Evolutionary conservation across 257 asterid genomes (phyloP).

Genomic region (Solanum paucissectum): DNA sequence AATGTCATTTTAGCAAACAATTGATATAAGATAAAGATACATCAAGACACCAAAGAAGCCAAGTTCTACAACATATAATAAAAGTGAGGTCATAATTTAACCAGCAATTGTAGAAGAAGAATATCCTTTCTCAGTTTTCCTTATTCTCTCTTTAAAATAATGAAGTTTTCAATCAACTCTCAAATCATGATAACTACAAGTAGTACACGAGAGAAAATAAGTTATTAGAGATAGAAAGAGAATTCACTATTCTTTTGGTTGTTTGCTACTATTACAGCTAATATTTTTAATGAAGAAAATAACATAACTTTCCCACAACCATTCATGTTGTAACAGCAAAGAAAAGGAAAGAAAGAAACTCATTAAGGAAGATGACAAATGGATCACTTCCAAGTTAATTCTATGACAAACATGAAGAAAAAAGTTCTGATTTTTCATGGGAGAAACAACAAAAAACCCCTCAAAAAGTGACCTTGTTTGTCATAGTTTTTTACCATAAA

Average conservation of each 20-base stretch:
- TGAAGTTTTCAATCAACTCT: not conserved
- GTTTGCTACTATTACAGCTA: not conserved
- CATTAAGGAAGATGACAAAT: not conserved
- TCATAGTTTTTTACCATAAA: not conserved
- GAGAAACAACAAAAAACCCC: not conserved
- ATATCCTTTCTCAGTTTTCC: conserved; percentile 1
- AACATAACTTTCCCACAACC: not conserved
- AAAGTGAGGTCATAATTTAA: not conserved
- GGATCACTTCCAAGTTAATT: not conserved
- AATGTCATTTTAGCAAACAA: not conserved
- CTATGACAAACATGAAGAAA: not conserved
- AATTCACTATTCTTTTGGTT: conserved; percentile 6
- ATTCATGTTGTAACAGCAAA: not conserved
- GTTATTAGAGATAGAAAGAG: not conserved
- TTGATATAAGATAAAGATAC: not conserved
- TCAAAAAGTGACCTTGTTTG: not conserved
- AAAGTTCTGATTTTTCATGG: not conserved
- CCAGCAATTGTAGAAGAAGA: not conserved
- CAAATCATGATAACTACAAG: not conserved
- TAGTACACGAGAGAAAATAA: not conserved
- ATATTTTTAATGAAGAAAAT: conserved; percentile 1
- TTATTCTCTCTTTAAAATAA: not conserved
- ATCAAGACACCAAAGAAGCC: not conserved
- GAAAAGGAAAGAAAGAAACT: not conserved
- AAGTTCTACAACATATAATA: not conserved